Evolutionary conservation across 345 rosid genomes (phyloP), one percentile per base, ranked within the genome.

Genomic region (Gossypium rotundifolium): DNA sequence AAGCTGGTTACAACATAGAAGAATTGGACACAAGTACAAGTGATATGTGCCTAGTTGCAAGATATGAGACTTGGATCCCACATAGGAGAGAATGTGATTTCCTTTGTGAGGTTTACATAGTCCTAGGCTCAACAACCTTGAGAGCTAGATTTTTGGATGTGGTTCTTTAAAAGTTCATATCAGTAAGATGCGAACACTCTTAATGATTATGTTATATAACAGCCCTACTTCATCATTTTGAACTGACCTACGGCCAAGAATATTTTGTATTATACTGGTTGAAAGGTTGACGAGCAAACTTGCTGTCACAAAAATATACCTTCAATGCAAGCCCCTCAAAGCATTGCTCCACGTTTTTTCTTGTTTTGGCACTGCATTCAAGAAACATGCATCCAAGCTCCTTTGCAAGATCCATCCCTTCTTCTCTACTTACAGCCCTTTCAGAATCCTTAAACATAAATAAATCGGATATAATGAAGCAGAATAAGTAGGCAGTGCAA

Each of bases 331-430:
- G 91, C 78, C 88, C 87, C 83, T 90, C 91, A 54, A 95, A 95
- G 86, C 99, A 95, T 70, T 87, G 91, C 72, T 90, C 88, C 72
- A 93, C 96, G 29, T 93, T 95, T 78, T 86, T 84, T 80, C 97
- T 84, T 53, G 98, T 93, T 85, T 80, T 91, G 72, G 97, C 99
- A 79, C 98, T 95, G 68, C 99, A 93, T 75, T 95, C 99, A 27
- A 90, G 87, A 79, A 91, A 93, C 83, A 87, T 70, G 58, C 92
- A 86, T 42, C 93, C 92, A 22, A 79, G 89, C 72, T 90, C 90
- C 83, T 90, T 85, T 0, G 98, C 98, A 46, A 95, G 84, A 40
- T 85, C 85, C 17, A 84, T 75, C 57, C 98, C 98, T 79, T 95
- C 99, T 77, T 91, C 97, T 75, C 90, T 87, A 63, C 90, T 93